phyloP scores from a whole-genome alignment of 1,284 basidiomycete genomes.

The Porodaedalea pini region DNA sequence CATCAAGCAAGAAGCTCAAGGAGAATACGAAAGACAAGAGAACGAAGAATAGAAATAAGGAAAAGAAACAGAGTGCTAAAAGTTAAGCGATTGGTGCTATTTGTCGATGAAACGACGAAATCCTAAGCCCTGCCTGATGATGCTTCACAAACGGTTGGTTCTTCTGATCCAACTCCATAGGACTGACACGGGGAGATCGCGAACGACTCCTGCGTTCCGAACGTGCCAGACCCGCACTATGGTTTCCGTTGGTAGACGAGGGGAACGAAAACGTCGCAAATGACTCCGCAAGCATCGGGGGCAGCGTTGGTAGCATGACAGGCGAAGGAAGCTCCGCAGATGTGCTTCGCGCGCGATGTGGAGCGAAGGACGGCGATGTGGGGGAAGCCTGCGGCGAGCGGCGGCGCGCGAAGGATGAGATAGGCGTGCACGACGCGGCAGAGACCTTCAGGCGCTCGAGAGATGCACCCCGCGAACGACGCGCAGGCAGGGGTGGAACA shows the following conservation, averaged over 20 bases:
- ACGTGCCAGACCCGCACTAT: neutral
- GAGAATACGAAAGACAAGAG: neutral
- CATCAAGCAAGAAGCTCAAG: neutral
- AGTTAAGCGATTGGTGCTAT: conserved; percentile 17
- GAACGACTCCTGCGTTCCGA: conserved; percentile 14
- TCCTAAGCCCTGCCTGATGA: conserved; percentile 19
- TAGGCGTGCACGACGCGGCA: conserved; percentile 53
- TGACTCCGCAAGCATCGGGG: conserved; percentile 30
- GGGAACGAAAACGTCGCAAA: conserved; percentile 21
- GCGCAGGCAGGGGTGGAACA: conserved; percentile 7
- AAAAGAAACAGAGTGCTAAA: conserved; percentile 2
- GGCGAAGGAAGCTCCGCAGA: conserved; percentile 42
- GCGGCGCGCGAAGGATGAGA: conserved; percentile 71
- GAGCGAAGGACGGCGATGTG: conserved; percentile 58
- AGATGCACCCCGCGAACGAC: conserved; percentile 6
- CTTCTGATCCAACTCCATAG: conserved; percentile 15
- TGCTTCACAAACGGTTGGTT: conserved; percentile 15
- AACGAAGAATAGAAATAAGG: conserved; percentile 23
- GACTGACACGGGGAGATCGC: conserved; percentile 8
- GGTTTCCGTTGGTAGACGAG: neutral
- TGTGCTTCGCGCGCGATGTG: conserved; percentile 29
- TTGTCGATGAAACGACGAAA: conserved; percentile 21
- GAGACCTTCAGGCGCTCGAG: conserved; percentile 10
- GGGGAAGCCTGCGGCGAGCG: conserved; percentile 72
- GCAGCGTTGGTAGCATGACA: conserved; percentile 57